A percentile compares a stretch with the other conserved stretches of the same genome.
Evolutionary conservation across 345 rosid species (phyloP).

Genomic region (Corymbia maculata): DNA sequence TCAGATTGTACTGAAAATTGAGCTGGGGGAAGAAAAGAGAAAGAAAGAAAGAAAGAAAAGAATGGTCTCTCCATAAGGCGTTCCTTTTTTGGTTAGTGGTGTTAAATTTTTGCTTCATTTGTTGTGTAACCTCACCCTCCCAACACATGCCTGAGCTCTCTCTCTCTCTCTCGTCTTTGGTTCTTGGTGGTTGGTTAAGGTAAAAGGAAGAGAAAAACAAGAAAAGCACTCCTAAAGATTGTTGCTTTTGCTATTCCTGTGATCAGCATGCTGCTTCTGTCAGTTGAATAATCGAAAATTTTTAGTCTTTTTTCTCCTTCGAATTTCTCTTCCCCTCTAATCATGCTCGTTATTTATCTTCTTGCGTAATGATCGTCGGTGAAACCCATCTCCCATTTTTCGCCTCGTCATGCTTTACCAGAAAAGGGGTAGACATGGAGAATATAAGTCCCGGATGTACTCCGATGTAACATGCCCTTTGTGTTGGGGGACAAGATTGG

Average conservation of each 20-base stretch:
- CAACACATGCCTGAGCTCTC: neutral
- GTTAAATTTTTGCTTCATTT: constrained; percentile 5
- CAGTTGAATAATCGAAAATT: neutral
- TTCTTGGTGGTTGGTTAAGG: neutral
- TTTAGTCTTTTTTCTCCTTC: neutral
- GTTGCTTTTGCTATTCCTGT: neutral
- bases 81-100: neutral
- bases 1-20: constrained; percentile 56
- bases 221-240: neutral
- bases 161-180: neutral
- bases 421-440: neutral
- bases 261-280: neutral
- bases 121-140: neutral
- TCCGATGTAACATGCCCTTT: neutral
- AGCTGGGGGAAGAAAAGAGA: neutral
- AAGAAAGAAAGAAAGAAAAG: neutral
- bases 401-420: neutral
- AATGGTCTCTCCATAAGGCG: neutral
- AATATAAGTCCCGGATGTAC: neutral
- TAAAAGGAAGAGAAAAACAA: neutral
- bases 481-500: neutral
- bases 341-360: neutral
- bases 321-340: neutral
- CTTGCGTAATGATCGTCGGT: neutral
- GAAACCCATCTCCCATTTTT: neutral